A percentile compares a stretch with the other conserved stretches of the same genome.
Evolutionary conservation across 257 asterid species (phyloP).

Genomic region (Solanum ossicruentum): DNA sequence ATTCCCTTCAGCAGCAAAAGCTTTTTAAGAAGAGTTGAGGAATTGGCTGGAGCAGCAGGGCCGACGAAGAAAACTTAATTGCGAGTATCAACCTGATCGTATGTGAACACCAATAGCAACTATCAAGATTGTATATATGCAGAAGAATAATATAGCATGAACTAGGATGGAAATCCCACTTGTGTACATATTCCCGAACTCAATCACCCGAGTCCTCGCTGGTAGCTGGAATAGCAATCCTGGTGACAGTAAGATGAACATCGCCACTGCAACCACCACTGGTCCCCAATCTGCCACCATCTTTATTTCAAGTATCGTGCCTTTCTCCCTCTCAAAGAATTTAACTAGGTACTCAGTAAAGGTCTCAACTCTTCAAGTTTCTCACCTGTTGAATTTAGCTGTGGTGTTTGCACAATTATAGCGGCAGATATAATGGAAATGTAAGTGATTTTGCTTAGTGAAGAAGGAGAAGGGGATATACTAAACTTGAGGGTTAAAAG

Average conservation of each 20-base stretch:
- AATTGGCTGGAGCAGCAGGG: neutral
- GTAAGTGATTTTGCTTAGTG: slow-evolving; percentile 33
- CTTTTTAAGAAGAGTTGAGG: neutral
- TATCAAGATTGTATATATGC: slow-evolving; percentile 75
- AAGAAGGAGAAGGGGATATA: slow-evolving; percentile 43
- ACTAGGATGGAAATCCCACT: slow-evolving; percentile 77
- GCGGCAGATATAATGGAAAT: neutral
- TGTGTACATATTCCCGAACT: slow-evolving; percentile 88
- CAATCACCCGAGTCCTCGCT: slow-evolving; percentile 65
- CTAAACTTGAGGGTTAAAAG: slow-evolving; percentile 40
- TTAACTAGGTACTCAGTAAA: neutral
- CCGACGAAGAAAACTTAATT: neutral
- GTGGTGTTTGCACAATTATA: neutral
- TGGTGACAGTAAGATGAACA: slow-evolving; percentile 81
- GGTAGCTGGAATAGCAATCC: slow-evolving; percentile 84
- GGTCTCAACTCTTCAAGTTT: neutral
- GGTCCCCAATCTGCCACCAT: slow-evolving; percentile 78
- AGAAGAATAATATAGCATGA: slow-evolving; percentile 65
- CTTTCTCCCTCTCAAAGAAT: neutral
- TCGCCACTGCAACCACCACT: slow-evolving; percentile 79
- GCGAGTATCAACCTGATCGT: slow-evolving; percentile 24
- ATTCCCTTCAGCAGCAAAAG: neutral
- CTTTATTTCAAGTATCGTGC: neutral
- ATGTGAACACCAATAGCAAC: slow-evolving; percentile 80
- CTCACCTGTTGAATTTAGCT: neutral